These are phyloP conservation scores for Saxophila tyrrhenica DNA, from an alignment of 495 filamentous ascomycete genomes.

Conservation along the genomic window DNA sequence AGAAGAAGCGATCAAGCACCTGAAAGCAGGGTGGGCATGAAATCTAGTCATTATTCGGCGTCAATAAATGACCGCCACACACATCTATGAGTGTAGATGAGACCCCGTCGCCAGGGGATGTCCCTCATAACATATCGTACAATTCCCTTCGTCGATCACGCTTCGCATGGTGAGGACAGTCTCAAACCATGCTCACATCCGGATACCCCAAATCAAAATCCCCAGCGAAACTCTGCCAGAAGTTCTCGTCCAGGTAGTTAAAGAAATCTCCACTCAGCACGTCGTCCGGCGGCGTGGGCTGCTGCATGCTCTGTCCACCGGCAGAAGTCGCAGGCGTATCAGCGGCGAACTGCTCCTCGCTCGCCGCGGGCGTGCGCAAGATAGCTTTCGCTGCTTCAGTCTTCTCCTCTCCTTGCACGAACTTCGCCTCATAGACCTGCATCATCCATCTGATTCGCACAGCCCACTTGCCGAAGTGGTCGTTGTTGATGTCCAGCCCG, in stretches of 20 bases:
- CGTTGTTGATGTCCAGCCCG: constrained; percentile 12
- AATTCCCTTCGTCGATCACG: background rate
- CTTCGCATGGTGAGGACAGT: background rate
- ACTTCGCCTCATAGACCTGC: constrained; percentile 12
- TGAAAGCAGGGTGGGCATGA: constrained; percentile 25
- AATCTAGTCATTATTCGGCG: background rate
- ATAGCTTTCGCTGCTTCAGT: background rate
- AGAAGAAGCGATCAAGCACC: constrained; percentile 25
- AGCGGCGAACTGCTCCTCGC: background rate
- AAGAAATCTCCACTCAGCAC: constrained; percentile 13
- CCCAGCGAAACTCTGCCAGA: constrained; percentile 13
- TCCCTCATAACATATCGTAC: background rate
- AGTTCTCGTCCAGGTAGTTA: constrained; percentile 14
- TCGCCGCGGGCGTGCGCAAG: background rate
- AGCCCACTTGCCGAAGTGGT: constrained; percentile 14
- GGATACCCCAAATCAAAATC: constrained; percentile 13
- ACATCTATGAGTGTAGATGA: constrained; percentile 1
- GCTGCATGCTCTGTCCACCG: background rate
- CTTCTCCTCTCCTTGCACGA: background rate
- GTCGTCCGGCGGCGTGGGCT: constrained; percentile 15
- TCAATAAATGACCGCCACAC: background rate
- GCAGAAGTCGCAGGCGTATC: background rate
- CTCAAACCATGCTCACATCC: constrained; percentile 1
- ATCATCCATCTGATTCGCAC: constrained; percentile 11
- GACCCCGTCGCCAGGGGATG: background rate